phyloP scores from a whole-genome alignment of 208 protist genomes.

The Herpetomonas samuelpessoai region DNA sequence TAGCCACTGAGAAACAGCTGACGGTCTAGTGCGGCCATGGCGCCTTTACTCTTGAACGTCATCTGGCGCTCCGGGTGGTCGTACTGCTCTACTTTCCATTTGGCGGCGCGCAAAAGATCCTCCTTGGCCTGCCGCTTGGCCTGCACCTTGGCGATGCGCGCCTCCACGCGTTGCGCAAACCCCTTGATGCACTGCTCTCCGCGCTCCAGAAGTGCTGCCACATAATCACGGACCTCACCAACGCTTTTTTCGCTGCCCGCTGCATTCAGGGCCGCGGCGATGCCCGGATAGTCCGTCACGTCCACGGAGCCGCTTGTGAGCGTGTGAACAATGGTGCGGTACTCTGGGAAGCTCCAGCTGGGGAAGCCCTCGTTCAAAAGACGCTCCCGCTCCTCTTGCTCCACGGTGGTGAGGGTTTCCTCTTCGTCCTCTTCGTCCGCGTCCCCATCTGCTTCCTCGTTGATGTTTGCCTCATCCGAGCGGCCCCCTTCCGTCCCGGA shows the following conservation, averaged over 20 bases:
- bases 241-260: slow-evolving; percentile 43
- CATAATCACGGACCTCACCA: slow-evolving; percentile 81
- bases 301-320: slow-evolving; percentile 54
- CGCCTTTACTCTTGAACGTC: slow-evolving; percentile 34
- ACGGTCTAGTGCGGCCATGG: slow-evolving; percentile 43
- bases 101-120: slow-evolving; percentile 55
- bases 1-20: slow-evolving; percentile 76
- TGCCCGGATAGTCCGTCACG: slow-evolving; percentile 57
- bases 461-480: no score
- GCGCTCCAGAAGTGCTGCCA: slow-evolving; percentile 70
- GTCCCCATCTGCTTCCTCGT: background rate
- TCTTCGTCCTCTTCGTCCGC: slow-evolving; percentile 33
- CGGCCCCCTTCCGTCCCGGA: no score
- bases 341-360: slow-evolving; percentile 67
- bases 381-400: slow-evolving; percentile 79
- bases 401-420: slow-evolving; percentile 61
- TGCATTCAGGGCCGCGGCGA: slow-evolving; percentile 29
- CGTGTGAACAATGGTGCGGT: slow-evolving; percentile 39
- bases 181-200: slow-evolving; percentile 71
- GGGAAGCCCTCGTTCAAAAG: slow-evolving; percentile 76
- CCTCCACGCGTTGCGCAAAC: slow-evolving; percentile 54
- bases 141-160: slow-evolving; percentile 47
- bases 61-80: slow-evolving; percentile 64
- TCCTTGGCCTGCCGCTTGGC: slow-evolving; percentile 33
- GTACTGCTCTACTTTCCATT: slow-evolving; percentile 83